These are phyloP conservation scores for Flagelloscypha sp. DNA, from an alignment of 768 basidiomycete genomes.

Conservation along the genomic window DNA sequence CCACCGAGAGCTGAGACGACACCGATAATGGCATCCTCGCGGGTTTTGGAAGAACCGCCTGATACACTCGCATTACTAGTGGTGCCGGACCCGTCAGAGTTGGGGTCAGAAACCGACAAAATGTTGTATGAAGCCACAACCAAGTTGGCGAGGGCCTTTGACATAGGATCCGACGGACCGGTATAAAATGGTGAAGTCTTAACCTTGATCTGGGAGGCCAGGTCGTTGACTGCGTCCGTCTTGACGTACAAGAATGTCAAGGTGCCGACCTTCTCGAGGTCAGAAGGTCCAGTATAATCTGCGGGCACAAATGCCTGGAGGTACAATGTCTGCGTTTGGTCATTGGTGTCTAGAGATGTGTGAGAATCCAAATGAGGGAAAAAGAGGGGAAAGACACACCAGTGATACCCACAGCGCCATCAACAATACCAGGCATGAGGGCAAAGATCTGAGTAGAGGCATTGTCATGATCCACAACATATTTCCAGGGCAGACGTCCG, in stretches of 20 bases:
- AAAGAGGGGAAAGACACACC: conserved; percentile 18
- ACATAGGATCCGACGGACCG: conserved; percentile 33
- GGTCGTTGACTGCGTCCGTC: conserved; percentile 37
- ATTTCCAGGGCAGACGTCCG: conserved; percentile 53
- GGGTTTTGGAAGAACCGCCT: conserved; percentile 33
- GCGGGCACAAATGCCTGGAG: conserved; percentile 64
- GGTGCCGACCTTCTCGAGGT: conserved; percentile 51
- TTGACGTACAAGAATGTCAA: conserved; percentile 71
- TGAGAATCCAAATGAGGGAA: conserved; percentile 1
- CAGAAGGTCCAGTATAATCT: conserved; percentile 39
- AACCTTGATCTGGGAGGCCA: conserved; percentile 59
- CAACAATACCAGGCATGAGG: conserved; percentile 44
- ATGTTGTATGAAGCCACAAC: conserved; percentile 57
- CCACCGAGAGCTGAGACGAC: conserved; percentile 79
- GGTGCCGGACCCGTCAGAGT: conserved; percentile 15
- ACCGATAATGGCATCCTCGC: conserved; percentile 86
- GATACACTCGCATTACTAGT: conserved; percentile 14
- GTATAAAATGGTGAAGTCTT: conserved; percentile 60
- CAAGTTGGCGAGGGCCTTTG: conserved; percentile 50
- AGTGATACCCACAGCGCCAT: conserved; percentile 22
- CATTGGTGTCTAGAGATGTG: conserved; percentile 14
- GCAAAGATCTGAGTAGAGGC: conserved; percentile 74
- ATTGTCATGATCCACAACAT: conserved; percentile 48
- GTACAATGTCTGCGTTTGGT: conserved; percentile 27
- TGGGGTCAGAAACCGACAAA: conserved; percentile 34